phyloP scores from a whole-genome alignment of 2,329 filamentous ascomycete species.

The Fusarium musae region DNA sequence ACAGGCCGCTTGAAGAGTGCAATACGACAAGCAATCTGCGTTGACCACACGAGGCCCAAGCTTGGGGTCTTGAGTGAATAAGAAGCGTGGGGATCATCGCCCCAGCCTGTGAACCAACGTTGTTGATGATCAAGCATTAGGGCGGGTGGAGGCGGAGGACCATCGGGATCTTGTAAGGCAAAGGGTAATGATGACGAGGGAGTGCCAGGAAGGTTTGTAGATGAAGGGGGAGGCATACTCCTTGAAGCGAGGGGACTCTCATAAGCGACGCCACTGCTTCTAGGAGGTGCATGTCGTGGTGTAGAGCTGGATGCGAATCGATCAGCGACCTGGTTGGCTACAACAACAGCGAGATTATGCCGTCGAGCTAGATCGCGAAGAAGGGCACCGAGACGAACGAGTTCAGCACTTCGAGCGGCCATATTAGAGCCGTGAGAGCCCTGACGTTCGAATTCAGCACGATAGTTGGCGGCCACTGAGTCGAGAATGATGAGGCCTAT shows the following conservation, averaged over 20 bases:
- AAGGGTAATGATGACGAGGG: conserved; percentile 56
- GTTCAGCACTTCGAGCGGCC: conserved; percentile 79
- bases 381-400: conserved; percentile 79
- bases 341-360: conserved; percentile 83
- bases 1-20: conserved; percentile 79
- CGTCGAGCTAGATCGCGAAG: conserved; percentile 80
- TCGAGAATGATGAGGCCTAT: conserved; percentile 88
- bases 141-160: conserved; percentile 57
- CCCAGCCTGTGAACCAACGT: conserved; percentile 96
- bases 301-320: conserved; percentile 66
- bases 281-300: conserved; percentile 36
- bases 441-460: conserved; percentile 82
- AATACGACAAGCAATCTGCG: conserved; percentile 85
- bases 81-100: conserved; percentile 68
- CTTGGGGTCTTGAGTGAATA: conserved; percentile 81
- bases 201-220: conserved; percentile 47
- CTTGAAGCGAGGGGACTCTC: conserved; percentile 64
- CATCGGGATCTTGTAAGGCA: conserved; percentile 43
- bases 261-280: conserved; percentile 46
- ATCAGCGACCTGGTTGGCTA: conserved; percentile 96
- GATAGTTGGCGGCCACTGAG: conserved; percentile 94
- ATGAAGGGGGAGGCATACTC: conserved; percentile 50
- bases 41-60: conserved; percentile 89
- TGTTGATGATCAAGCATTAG: conserved; percentile 89
- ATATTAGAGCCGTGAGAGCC: conserved; percentile 66